These are phyloP conservation scores for Funneliformis mosseae DNA, from an alignment of 192 early-diverging fungal genomes.

Conservation along the genomic window DNA sequence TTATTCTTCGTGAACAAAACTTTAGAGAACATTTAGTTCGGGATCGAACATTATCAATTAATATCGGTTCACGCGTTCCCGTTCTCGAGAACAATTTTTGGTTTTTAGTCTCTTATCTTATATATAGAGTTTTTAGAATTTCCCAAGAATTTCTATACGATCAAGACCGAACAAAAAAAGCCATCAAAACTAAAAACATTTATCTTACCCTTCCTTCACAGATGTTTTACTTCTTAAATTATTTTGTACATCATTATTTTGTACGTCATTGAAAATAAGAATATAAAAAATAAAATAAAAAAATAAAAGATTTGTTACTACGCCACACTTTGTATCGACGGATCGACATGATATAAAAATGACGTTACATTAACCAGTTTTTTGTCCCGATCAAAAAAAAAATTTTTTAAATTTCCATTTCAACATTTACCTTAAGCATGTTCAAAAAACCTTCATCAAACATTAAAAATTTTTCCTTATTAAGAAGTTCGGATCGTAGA, in stretches of 20 bases:
- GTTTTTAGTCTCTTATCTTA: background rate
- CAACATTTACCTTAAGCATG: slow-evolving; percentile 48
- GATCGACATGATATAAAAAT: too few relatives aligned
- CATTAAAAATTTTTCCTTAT: slow-evolving; percentile 67
- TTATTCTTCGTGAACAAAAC: slow-evolving; percentile 2
- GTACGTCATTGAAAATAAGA: too few relatives aligned
- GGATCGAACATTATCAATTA: background rate
- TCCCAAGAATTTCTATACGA: background rate
- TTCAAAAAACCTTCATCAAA: slow-evolving; percentile 74
- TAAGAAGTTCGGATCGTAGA: slow-evolving; percentile 70
- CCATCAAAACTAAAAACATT: too few relatives aligned
- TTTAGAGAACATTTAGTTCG: slow-evolving; percentile 6
- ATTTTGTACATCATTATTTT: too few relatives aligned
- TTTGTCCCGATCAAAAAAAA: too few relatives aligned
- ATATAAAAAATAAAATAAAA: too few relatives aligned
- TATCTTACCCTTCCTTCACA: too few relatives aligned
- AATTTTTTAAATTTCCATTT: too few relatives aligned
- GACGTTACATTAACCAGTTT: too few relatives aligned
- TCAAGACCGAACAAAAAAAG: background rate
- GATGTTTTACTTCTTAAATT: too few relatives aligned
- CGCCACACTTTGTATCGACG: too few relatives aligned
- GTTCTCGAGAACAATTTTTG: background rate
- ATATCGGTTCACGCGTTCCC: slow-evolving; percentile 18
- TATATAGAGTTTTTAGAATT: background rate
- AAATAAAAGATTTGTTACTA: too few relatives aligned